phyloP scores from a whole-genome alignment of 805 yeast genomes.

The Phaffomyces thermotolerans region DNA sequence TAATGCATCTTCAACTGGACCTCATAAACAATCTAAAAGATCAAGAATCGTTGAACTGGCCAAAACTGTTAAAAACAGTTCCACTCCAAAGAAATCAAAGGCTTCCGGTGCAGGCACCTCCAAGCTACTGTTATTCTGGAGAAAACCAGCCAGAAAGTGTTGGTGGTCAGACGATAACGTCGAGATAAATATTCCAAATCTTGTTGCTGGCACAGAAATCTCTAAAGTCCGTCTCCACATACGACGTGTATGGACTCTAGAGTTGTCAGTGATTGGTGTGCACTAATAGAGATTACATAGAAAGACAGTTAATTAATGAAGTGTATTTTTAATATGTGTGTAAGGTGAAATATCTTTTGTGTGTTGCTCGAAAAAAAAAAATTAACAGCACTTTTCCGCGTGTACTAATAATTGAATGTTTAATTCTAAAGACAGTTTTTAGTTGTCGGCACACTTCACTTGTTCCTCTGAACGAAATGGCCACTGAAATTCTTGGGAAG shows the following conservation, averaged over 20 bases:
- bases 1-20: constrained; percentile 13
- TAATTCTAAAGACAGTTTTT: too few species aligned
- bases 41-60: constrained; percentile 58
- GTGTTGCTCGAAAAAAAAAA: not conserved
- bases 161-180: constrained; percentile 83
- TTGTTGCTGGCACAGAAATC: constrained; percentile 25
- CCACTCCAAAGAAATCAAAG: constrained; percentile 19
- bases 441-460: too few species aligned
- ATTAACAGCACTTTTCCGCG: not conserved
- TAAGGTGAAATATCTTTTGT: not conserved
- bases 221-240: constrained; percentile 65
- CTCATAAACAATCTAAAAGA: constrained; percentile 29
- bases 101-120: constrained; percentile 31
- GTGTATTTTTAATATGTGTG: not conserved
- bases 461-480: too few species aligned
- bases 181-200: constrained; percentile 33
- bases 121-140: constrained; percentile 86
- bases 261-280: constrained; percentile 82
- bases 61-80: constrained; percentile 39
- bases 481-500: constrained; percentile 15
- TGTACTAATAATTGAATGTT: too few species aligned
- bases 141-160: constrained; percentile 96
- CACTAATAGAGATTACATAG: constrained; percentile 26
- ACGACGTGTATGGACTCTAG: constrained; percentile 95
- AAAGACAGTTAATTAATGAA: not conserved